phyloP scores from a whole-genome alignment of 768 basidiomycete species.

The Phylloporus scabripes region DNA sequence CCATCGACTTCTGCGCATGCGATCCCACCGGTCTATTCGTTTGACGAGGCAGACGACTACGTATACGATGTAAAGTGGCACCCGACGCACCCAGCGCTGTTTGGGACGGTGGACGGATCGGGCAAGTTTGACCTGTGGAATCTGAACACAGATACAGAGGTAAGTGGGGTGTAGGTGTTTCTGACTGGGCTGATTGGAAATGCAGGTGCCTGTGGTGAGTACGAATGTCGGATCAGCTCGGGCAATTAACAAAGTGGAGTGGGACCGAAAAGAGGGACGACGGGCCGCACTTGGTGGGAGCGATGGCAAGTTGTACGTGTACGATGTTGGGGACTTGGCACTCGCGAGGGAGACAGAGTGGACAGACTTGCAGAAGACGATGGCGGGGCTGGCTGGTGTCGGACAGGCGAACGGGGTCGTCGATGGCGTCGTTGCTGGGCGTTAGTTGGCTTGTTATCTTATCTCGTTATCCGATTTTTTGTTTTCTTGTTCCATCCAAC shows the following conservation, averaged over 20 bases:
- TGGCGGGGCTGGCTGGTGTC: conserved; percentile 62
- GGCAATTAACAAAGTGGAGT: conserved; percentile 92
- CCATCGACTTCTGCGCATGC: conserved; percentile 51
- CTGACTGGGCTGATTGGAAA: conserved; percentile 1
- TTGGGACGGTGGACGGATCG: conserved; percentile 90
- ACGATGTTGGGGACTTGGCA: conserved; percentile 90
- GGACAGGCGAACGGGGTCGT: conserved; percentile 36
- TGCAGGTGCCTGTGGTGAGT: conserved; percentile 86
- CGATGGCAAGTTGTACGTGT: conserved; percentile 89
- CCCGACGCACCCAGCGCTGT: conserved; percentile 88
- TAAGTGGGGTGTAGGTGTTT: conserved; percentile 35
- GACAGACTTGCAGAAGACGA: conserved; percentile 85
- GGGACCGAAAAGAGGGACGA: conserved; percentile 91
- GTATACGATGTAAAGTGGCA: conserved; percentile 99
- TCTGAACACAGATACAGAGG: conserved; percentile 94
- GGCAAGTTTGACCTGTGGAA: conserved; percentile 98
- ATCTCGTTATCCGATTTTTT: conserved; percentile 5
- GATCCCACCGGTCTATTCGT: conserved; percentile 81
- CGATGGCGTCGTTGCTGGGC: conserved; percentile 32
- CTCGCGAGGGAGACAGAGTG: conserved; percentile 89
- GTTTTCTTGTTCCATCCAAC: not conserved
- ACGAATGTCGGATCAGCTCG: conserved; percentile 72
- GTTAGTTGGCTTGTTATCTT: conserved; percentile 16
- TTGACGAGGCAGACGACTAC: conserved; percentile 97
- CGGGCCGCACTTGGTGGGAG: conserved; percentile 87